Evolutionary conservation across 192 early-diverging fungal genomes (phyloP).

Genomic region (Mortierella hygrophila): DNA sequence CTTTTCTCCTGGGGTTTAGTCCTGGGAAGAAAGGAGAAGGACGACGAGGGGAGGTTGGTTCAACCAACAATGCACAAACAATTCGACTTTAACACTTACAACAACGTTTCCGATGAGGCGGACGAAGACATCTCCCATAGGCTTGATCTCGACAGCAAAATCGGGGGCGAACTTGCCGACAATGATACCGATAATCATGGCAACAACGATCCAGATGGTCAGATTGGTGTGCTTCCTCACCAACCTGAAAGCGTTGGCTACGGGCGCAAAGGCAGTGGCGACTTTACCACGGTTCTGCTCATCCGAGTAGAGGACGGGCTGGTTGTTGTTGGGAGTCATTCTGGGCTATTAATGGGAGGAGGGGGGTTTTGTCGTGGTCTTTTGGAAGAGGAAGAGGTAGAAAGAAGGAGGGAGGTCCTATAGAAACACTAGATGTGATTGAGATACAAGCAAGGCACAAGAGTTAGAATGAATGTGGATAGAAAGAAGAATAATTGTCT

Average conservation of each 20-base stretch:
- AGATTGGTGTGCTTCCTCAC: slow-evolving; percentile 54
- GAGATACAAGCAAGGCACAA: not conserved
- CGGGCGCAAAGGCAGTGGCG: slow-evolving; percentile 19
- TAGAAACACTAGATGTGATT: not conserved
- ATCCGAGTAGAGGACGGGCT: not conserved
- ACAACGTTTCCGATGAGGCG: slow-evolving; percentile 66
- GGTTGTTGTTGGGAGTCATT: not conserved
- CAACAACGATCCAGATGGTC: slow-evolving; percentile 66
- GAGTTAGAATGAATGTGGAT: not conserved
- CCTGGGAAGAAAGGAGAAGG: not conserved
- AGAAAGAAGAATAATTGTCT: not conserved
- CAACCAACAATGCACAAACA: not conserved
- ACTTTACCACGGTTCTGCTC: slow-evolving; percentile 3
- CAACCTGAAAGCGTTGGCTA: slow-evolving; percentile 26
- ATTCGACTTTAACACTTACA: slow-evolving; percentile 18
- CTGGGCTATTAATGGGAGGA: not conserved
- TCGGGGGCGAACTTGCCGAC: slow-evolving; percentile 63
- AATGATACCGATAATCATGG: slow-evolving; percentile 62
- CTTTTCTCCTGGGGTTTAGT: not conserved
- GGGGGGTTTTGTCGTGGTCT: not conserved
- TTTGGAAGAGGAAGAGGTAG: not conserved
- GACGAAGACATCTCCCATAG: slow-evolving; percentile 64
- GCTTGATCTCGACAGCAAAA: slow-evolving; percentile 57
- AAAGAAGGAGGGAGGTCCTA: not conserved
- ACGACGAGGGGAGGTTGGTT: not conserved